These are phyloP conservation scores for Saksenaea oblongispora DNA, from an alignment of 371 early-diverging fungal species.

Conservation along the genomic window DNA sequence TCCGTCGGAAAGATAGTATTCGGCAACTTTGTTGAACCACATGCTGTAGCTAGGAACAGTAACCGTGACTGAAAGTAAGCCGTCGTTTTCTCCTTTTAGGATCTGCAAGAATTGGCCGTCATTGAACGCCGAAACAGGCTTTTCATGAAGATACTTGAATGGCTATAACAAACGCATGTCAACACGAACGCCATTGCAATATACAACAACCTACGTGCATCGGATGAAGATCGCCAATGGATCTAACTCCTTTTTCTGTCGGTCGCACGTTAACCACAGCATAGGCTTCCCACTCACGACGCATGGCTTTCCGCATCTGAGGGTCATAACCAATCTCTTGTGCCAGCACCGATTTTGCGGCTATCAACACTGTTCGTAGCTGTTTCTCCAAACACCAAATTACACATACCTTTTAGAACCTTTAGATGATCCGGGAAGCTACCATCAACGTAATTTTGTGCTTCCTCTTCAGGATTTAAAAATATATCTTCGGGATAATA, in stretches of 20 bases:
- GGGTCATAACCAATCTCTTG: constrained; percentile 85
- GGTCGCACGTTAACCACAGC: constrained; percentile 79
- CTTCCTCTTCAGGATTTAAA: constrained; percentile 62
- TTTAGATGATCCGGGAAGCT: constrained; percentile 56
- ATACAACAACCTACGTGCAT: constrained; percentile 40
- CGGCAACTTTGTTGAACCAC: constrained; percentile 59
- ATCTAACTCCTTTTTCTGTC: constrained; percentile 77
- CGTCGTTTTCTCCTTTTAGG: constrained; percentile 75
- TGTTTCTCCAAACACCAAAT: background rate
- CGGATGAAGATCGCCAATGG: constrained; percentile 83
- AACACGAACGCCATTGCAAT: background rate
- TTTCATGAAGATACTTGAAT: constrained; percentile 85
- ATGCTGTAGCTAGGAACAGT: constrained; percentile 60
- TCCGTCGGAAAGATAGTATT: constrained; percentile 64
- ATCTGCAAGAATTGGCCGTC: constrained; percentile 80
- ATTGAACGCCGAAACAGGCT: constrained; percentile 71
- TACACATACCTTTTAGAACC: constrained; percentile 53
- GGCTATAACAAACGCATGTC: constrained; percentile 32
- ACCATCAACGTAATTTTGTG: constrained; percentile 53
- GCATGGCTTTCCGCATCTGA: constrained; percentile 77
- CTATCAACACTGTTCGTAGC: constrained; percentile 13
- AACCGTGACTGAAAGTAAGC: constrained; percentile 70
- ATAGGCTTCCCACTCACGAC: constrained; percentile 68
- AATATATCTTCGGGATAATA: constrained; percentile 58
- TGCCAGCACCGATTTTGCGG: constrained; percentile 72